A percentile compares a stretch with the other conserved stretches of the same genome.
Evolutionary conservation across 305 asterid genomes (phyloP).

Genomic region (Ilex paraguariensis): DNA sequence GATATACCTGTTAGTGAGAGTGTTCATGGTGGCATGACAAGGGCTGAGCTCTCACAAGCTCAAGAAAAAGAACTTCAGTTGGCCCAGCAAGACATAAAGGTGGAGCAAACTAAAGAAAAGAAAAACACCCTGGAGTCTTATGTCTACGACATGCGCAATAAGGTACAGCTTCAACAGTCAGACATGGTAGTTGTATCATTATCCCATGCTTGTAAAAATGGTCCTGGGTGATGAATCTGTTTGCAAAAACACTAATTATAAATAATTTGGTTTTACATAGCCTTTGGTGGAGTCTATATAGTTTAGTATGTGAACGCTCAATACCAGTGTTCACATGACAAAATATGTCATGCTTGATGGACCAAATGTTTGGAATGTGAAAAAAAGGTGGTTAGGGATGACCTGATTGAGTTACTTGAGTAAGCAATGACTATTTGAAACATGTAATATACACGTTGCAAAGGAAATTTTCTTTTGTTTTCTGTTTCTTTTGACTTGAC

Average conservation of each 20-base stretch:
- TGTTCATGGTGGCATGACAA: conserved; percentile 59
- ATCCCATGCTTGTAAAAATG: no score
- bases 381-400: no score
- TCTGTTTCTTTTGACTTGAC: no score
- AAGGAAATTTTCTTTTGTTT: no score
- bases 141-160: conserved; percentile 88
- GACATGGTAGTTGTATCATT: no score
- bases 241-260: background rate
- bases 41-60: conserved; percentile 56
- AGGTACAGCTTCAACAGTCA: conserved; percentile 36
- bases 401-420: no score
- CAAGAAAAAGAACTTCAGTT: conserved; percentile 62
- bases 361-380: no score
- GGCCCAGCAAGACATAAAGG: conserved; percentile 66
- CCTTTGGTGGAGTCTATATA: background rate
- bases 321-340: no score
- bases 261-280: background rate
- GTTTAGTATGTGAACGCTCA: background rate
- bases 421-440: no score
- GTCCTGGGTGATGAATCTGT: conserved; percentile 1
- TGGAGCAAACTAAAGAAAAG: conserved; percentile 93
- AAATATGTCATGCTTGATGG: no score
- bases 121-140: conserved; percentile 92
- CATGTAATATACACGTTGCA: no score
- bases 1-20: conserved; percentile 56